phyloP scores from a whole-genome alignment of 169 alveolate species.

The Plasmodium fragile region DNA sequence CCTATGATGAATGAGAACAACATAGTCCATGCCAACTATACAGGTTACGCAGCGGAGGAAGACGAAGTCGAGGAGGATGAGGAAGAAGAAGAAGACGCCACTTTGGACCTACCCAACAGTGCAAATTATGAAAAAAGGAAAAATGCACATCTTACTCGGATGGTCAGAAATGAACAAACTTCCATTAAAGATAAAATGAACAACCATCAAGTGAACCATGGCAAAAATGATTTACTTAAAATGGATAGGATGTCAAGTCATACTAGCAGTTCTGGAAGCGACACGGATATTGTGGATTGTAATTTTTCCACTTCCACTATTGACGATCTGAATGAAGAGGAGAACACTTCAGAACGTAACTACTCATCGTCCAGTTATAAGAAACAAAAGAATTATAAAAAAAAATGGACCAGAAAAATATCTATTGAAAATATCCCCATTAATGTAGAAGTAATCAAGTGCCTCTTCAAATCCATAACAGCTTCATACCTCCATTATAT shows the following conservation, averaged over 20 bases:
- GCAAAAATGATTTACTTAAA: constrained; percentile 18
- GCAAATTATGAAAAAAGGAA: neutral
- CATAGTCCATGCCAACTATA: neutral
- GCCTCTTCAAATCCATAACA: constrained; percentile 30
- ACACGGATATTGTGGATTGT: constrained; percentile 6
- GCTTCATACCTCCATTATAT: constrained; percentile 38
- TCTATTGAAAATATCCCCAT: constrained; percentile 50
- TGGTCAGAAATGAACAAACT: neutral
- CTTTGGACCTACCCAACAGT: neutral
- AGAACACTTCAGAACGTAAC: constrained; percentile 6
- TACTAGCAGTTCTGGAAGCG: constrained; percentile 28
- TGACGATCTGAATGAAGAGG: constrained; percentile 43
- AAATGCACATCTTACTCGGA: neutral
- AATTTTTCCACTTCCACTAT: constrained; percentile 48
- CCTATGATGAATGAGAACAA: neutral
- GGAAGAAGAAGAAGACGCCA: neutral
- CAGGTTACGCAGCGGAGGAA: neutral
- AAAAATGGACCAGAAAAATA: constrained; percentile 15
- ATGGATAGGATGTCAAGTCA: neutral
- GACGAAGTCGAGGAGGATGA: neutral
- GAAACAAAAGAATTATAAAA: constrained; percentile 25
- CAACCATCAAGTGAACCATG: neutral
- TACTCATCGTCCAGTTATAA: constrained; percentile 11
- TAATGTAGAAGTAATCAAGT: constrained; percentile 65
- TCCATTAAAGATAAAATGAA: neutral